Percentiles rank a stretch among this genome's conserved stretches.
Conservation (phyloP, 78 protist genomes). For the Tieghemostelium lacteum region DNA sequence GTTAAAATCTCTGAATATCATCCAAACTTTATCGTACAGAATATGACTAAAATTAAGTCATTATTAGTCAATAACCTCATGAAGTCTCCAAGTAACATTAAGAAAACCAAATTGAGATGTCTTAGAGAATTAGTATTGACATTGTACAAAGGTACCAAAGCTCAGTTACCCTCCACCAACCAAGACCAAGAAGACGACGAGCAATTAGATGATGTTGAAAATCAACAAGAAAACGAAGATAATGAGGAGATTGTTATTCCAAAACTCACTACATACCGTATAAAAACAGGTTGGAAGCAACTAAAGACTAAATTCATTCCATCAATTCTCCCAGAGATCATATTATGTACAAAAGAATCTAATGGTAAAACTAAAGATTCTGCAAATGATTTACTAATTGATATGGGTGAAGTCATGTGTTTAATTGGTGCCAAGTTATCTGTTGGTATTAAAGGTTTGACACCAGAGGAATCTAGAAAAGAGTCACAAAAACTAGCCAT, state of each 20-base stretch:
- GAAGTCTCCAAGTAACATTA: conserved; percentile 44
- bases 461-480: conserved; percentile 3
- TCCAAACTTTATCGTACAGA: conserved; percentile 33
- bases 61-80: conserved; percentile 20
- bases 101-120: conserved; percentile 42
- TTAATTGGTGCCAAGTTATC: conserved; percentile 5
- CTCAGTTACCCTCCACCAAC: background rate
- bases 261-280: background rate
- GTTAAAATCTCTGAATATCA: conserved; percentile 43
- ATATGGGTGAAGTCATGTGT: conserved; percentile 51
- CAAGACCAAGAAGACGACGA: background rate
- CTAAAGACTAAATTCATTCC: conserved; percentile 56
- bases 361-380: conserved; percentile 33
- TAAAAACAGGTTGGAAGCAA: conserved; percentile 44
- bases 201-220: background rate
- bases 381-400: conserved; percentile 54
- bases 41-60: conserved; percentile 17
- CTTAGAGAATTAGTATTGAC: conserved; percentile 3
- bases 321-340: conserved; percentile 44
- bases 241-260: background rate
- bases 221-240: background rate
- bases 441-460: background rate
- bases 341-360: conserved; percentile 63
- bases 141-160: background rate
- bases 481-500: background rate